Evolutionary conservation across 306 rosid genomes (phyloP), one percentile per base, ranked within the genome.

Genomic region (Fagus crenata): DNA sequence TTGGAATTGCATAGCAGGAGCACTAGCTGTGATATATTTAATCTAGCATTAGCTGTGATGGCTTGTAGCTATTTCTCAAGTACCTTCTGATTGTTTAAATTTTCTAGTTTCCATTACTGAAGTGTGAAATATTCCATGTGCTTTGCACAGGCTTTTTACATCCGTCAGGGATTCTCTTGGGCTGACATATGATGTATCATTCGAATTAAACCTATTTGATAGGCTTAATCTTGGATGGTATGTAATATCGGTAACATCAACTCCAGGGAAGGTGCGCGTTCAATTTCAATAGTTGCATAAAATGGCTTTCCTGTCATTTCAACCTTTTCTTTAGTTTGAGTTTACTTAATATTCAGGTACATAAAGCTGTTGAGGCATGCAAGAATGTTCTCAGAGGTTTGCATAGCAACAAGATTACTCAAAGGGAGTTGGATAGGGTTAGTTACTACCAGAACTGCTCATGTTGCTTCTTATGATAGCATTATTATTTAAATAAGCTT

Each of bases 341-440:
- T 82, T 72, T 59, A 69, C 65, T 76, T 76, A 80, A 73, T 78
- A 68, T 83, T 69, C 90, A 95, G 97, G 97, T 91, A 55, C 91
- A 92, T 82, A 95, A 92, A 91, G 99, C 97, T 63, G 99, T 95
- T 69, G 97, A 92, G 73, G 97, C 99, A 53, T 92, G 99, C 91
- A 95, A 95, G 86, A 92, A 80, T 78, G 99, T 95, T 83, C 92
- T 95, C 41, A 90, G 97, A 89, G 97, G 99, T 73, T 67, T 95
- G 85, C 96, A 89, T 82, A 84, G 97, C 90, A 92, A 92, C 90
- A 85, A 85, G 85, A 85, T 95, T 78, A 87, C 96, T n/a, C 91
- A 84, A 72, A 88, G 97, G 89, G 97, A 95, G 84, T 83, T 95
- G 90, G 99, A 95, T 89, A 88, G 97, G 97, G 99, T 95, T 82